Conservation (phyloP, 352 stramenopile genomes). For the Phytophthora crassamura region DNA sequence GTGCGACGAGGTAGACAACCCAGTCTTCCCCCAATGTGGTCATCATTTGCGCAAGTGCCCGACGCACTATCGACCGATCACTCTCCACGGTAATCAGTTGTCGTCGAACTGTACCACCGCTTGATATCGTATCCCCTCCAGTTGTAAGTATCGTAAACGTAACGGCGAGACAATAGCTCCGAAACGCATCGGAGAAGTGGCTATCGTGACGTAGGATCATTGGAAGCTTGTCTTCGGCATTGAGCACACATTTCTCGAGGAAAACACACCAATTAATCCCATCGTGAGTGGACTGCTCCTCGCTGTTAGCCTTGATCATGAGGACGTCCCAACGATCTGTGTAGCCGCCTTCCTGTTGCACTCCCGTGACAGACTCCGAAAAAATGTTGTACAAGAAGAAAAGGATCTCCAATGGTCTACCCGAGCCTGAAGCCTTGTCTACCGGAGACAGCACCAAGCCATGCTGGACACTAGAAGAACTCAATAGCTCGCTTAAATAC, state of each 20-base stretch:
- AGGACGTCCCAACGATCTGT: conserved; percentile 34
- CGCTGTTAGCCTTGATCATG: conserved; percentile 9
- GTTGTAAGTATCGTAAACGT: conserved; percentile 31
- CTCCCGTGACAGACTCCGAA: background rate
- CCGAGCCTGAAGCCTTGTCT: background rate
- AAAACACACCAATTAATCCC: conserved; percentile 39
- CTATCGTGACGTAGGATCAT: background rate
- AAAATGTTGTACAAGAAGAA: conserved; percentile 39
- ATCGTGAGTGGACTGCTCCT: background rate
- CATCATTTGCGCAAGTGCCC: conserved; percentile 34
- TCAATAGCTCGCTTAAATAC: conserved; percentile 39
- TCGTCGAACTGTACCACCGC: conserved; percentile 21
- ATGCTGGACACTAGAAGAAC: background rate
- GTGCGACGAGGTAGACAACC: conserved; percentile 28
- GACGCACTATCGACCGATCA: conserved; percentile 31
- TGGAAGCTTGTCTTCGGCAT: conserved; percentile 1
- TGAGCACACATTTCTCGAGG: conserved; percentile 34
- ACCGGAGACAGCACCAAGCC: background rate
- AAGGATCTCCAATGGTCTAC: conserved; percentile 23
- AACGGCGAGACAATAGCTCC: conserved; percentile 34
- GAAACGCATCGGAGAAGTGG: conserved; percentile 38
- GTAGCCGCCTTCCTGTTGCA: conserved; percentile 10
- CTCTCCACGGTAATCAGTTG: conserved; percentile 25
- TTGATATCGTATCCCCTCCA: conserved; percentile 49
- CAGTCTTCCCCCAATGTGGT: conserved; percentile 31